Evolutionary conservation across 495 filamentous ascomycete species (phyloP).

Genomic region (Penicillium antarcticum): DNA sequence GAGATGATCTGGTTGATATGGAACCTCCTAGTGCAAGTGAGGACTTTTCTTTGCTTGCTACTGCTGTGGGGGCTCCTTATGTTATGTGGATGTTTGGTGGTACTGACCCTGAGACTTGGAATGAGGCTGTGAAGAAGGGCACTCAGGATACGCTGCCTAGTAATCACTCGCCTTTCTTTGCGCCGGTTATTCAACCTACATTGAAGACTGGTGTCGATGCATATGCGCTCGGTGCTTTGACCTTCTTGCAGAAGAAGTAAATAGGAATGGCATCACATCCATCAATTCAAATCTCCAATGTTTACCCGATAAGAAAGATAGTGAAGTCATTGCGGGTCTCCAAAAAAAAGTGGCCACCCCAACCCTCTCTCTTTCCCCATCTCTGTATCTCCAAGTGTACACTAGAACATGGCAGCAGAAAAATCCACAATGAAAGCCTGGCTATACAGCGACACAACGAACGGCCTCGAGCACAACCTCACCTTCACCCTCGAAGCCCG

Average conservation of each 20-base stretch:
- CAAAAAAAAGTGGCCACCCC: neutral
- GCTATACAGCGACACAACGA: slow-evolving; percentile 51
- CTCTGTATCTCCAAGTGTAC: neutral
- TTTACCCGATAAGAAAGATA: no score
- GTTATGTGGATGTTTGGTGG: slow-evolving; percentile 59
- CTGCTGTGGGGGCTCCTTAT: slow-evolving; percentile 47
- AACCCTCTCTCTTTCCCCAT: neutral
- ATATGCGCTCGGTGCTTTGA: slow-evolving; percentile 52
- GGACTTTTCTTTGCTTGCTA: slow-evolving; percentile 56
- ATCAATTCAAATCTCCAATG: neutral
- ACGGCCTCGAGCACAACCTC: slow-evolving; percentile 57
- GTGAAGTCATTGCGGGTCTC: slow-evolving; percentile 1
- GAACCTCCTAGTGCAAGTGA: slow-evolving; percentile 42
- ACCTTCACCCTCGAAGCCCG: slow-evolving; percentile 42
- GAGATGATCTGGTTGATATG: slow-evolving; percentile 21
- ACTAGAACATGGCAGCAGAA: slow-evolving; percentile 12
- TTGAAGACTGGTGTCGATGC: slow-evolving; percentile 53
- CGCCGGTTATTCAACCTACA: slow-evolving; percentile 60
- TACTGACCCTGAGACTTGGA: slow-evolving; percentile 41
- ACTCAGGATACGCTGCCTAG: slow-evolving; percentile 40
- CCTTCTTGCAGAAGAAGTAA: slow-evolving; percentile 27
- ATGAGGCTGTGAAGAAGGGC: slow-evolving; percentile 44
- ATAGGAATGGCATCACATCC: neutral
- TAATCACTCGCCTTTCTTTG: slow-evolving; percentile 61
- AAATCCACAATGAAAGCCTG: slow-evolving; percentile 55